A percentile compares a stretch with the other conserved stretches of the same genome.
These are phyloP conservation scores for Globisporangium nodosum DNA, from an alignment of 352 stramenopile genomes.

Conservation along the genomic window DNA sequence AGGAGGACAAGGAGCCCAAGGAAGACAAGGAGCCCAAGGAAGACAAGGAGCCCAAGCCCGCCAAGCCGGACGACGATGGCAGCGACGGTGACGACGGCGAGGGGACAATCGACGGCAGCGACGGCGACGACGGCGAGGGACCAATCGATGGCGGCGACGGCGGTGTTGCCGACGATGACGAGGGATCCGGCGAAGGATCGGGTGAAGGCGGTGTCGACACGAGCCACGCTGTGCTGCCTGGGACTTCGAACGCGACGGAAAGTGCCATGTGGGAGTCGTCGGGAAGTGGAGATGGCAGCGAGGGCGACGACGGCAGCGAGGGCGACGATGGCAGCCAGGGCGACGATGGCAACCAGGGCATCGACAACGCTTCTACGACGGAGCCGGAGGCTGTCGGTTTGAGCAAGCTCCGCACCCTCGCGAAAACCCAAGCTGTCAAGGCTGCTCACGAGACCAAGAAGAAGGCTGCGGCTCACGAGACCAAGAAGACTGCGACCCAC, in stretches of 20 bases:
- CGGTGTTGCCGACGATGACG: background rate
- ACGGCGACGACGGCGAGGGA: background rate
- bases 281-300: background rate
- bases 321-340: background rate
- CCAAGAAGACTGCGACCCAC: background rate
- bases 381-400: background rate
- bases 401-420: background rate
- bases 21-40: too few species aligned
- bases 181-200: slow-evolving; percentile 9
- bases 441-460: slow-evolving; percentile 1
- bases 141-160: background rate
- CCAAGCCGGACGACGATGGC: too few species aligned
- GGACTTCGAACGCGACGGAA: background rate
- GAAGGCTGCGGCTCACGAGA: background rate
- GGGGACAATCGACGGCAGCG: too few species aligned
- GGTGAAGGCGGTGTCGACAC: background rate
- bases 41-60: too few species aligned
- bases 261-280: background rate
- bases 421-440: background rate
- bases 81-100: too few species aligned
- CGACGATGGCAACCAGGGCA: background rate
- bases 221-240: too few species aligned
- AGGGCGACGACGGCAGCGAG: background rate
- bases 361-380: background rate
- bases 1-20: too few species aligned